Evolutionary conservation across 495 filamentous ascomycete genomes (phyloP), one percentile per base, ranked within the genome.

Genomic region (Cladorrhinum samala): DNA sequence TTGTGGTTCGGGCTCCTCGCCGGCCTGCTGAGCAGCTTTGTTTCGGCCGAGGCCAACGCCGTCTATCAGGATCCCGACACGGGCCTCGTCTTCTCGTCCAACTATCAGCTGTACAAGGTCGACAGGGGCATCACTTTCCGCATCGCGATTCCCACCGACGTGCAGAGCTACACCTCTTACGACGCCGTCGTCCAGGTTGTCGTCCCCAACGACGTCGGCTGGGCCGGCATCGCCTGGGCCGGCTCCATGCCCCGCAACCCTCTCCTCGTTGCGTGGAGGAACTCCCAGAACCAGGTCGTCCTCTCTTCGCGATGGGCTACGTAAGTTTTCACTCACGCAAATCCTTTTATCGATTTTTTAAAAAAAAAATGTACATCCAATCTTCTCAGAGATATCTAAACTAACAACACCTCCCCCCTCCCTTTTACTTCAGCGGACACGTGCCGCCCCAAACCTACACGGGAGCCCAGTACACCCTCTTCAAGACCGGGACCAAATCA

Each of bases 61-160:
- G 49, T 71, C 9, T 69, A 68, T 60, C 59, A 55, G 2, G 77
- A 80, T 43, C 50, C 69, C 11, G 74, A 77, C 49, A 80, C 76
- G 0, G 77, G 77, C 37, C 73, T 80, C 46, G 68, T 69, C 2
- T 80, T 77, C 61, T 68, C 72, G 14, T 61, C 75, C 53, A 67
- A 64, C 49, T 64, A 58, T 18, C 65, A 56, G 16, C 54, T 62
- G 46, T 77, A 76, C 62, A 68, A 68, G 49, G 55, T 69, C 1
- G 63, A 65, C 36, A 53, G 56, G 11, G 53, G 47, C 52, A 65
- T 75, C 56, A 67, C 62, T 11, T 68, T 68, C 62, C 72, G 72
- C 25, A 46, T 75, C 13, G 74, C 72, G 0, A 62, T 73, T 20
- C 71, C 74, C 0, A 59, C 50, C 9, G 51, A 54, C 2, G 69